Percentiles rank a stretch among this genome's conserved stretches.
phyloP scores from a whole-genome alignment of 441 rosid genomes.

The Croton laevigatus region DNA sequence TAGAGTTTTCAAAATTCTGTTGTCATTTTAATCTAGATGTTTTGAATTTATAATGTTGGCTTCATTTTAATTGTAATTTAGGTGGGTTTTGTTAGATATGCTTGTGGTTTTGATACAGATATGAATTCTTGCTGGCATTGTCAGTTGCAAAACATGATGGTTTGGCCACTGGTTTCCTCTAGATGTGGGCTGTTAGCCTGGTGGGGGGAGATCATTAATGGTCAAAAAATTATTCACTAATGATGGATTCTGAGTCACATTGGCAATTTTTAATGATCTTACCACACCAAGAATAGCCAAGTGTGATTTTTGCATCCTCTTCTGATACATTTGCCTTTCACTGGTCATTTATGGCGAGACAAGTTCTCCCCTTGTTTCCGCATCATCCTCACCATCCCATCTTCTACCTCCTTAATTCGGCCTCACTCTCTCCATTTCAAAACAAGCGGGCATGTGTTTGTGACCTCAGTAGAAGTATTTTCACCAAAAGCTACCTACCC shows the following conservation, averaged over 20 bases:
- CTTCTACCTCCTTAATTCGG: neutral
- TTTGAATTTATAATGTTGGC: neutral
- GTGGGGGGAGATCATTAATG: neutral
- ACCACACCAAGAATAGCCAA: neutral
- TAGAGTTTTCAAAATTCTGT: neutral
- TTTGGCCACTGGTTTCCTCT: neutral
- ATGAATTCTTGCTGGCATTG: neutral
- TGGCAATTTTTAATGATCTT: neutral
- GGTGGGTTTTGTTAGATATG: neutral
- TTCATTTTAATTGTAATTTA: neutral
- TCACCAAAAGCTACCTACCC: slow-evolving; percentile 26
- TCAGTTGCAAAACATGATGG: neutral
- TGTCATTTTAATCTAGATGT: neutral
- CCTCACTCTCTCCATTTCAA: slow-evolving; percentile 16
- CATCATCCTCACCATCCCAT: neutral
- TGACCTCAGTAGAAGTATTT: slow-evolving; percentile 40
- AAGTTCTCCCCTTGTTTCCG: slow-evolving; percentile 2
- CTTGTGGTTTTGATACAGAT: neutral
- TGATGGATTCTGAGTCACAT: neutral
- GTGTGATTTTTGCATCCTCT: neutral
- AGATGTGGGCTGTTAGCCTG: neutral
- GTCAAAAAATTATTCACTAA: neutral
- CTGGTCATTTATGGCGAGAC: neutral
- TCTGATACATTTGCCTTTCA: neutral
- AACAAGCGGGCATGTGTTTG: slow-evolving; percentile 45